These are phyloP conservation scores for Endogone sp. DNA, from an alignment of 192 early-diverging fungal species.

Conservation along the genomic window DNA sequence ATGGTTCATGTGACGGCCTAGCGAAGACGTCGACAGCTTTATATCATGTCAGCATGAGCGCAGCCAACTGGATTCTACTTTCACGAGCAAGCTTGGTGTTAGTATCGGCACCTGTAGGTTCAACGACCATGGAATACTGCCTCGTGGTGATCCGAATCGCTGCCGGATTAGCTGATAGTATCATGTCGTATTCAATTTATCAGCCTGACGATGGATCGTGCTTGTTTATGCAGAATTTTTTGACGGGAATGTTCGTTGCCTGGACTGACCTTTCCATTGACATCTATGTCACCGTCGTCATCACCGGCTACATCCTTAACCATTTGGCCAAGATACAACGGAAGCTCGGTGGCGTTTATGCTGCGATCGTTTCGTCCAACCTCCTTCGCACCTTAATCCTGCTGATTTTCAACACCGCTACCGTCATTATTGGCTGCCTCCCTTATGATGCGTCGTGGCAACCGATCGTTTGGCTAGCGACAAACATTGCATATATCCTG, in stretches of 20 bases:
- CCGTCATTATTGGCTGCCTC: neutral
- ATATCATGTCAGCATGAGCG: neutral
- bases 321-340: neutral
- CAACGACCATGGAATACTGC: neutral
- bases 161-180: neutral
- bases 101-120: neutral
- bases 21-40: neutral
- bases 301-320: neutral
- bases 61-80: neutral
- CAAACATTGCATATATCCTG: neutral
- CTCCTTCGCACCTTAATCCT: neutral
- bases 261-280: neutral
- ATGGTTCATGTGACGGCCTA: neutral
- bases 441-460: neutral
- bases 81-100: neutral
- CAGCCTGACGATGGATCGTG: neutral
- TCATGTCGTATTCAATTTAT: neutral
- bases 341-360: neutral
- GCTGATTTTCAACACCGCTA: neutral
- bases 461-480: neutral
- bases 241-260: neutral
- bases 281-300: neutral
- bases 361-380: neutral
- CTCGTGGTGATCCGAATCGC: neutral
- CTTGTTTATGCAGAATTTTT: neutral